Evolutionary conservation across 148 eudicot species (phyloP).

Genomic region (Chenopodium suecicum): DNA sequence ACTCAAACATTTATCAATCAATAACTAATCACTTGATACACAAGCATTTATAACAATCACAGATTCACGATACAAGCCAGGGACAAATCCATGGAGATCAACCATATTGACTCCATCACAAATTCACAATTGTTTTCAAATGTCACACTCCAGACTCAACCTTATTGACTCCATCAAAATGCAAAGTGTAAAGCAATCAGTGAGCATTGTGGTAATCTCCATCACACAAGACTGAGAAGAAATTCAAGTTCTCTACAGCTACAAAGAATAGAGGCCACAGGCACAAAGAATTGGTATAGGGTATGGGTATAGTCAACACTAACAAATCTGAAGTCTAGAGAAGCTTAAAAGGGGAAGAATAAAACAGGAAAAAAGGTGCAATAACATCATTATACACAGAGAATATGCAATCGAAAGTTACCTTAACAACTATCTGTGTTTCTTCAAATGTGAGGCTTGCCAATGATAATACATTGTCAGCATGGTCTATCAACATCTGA

Average conservation of each 20-base stretch:
- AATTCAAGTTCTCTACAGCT: neutral
- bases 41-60: neutral
- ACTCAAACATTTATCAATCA: neutral
- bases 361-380: neutral
- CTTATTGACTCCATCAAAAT: neutral
- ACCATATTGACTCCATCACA: no score
- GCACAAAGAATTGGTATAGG: neutral
- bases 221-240: neutral
- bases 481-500: conserved; percentile 54
- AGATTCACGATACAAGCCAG: neutral
- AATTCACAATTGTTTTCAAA: no score
- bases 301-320: neutral
- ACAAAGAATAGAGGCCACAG: neutral
- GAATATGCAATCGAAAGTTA: conserved; percentile 18
- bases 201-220: neutral
- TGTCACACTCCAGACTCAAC: no score
- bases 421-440: conserved; percentile 57
- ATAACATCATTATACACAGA: neutral
- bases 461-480: conserved; percentile 54
- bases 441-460: conserved; percentile 68
- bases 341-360: neutral
- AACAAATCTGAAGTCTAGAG: neutral
- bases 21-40: neutral
- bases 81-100: neutral
- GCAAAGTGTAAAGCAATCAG: neutral